Base-by-base conservation (phyloP, 768 basidiomycete genomes). In the Tylopilus cervinicoccineus region DNA sequence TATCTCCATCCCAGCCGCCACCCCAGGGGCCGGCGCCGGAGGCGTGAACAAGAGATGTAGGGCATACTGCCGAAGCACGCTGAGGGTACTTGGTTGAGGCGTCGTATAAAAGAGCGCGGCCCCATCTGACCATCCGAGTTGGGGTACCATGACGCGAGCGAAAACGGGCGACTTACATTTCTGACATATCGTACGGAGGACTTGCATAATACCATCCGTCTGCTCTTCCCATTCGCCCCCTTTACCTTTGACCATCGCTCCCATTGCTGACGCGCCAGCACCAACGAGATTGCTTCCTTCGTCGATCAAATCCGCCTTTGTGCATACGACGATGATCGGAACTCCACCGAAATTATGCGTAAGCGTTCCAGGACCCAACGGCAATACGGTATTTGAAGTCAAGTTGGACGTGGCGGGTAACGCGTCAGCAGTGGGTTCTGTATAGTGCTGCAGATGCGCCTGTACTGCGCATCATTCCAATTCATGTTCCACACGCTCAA, bases 161-260 rank as follows among this genome's bases (percentile, higher is more conserved):
- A 41, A 36, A 20, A 47, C 2, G 37, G 31, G 24, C 22, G 17
- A 74, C 93, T 61, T 55, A 94, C 95, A 96, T 69, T 91, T 90
- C 43, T 97, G 69, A 63, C 92, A 95, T 45, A 98, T 81, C 0
- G 92, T 89, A 32, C 96, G 79, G 43, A 99, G 75, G n/a, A 90
- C 82, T 61, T 98, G 95, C 84, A 96, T 95, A 5, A 97, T 75
- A 33, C 88, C 87, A 62, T 99, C 96, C 34, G 93, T 94, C 58
- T 86, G 76, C 67, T 99, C 96, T 67, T 99, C 96, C 89, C 89
- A 92, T 59, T 90, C 88, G 10, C 83, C 86, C 2, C 91, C 90
- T 64, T 92, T 93, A 4, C 89, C 89, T 67, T 91, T 93, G 4
- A 92, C 86, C 86, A 92, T 88, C 13, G 84, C 85, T 20, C 89